Percentiles rank a stretch among this genome's conserved stretches.
Conservation (phyloP, 2,329 filamentous ascomycete species). For the Aspergillus sp. region DNA sequence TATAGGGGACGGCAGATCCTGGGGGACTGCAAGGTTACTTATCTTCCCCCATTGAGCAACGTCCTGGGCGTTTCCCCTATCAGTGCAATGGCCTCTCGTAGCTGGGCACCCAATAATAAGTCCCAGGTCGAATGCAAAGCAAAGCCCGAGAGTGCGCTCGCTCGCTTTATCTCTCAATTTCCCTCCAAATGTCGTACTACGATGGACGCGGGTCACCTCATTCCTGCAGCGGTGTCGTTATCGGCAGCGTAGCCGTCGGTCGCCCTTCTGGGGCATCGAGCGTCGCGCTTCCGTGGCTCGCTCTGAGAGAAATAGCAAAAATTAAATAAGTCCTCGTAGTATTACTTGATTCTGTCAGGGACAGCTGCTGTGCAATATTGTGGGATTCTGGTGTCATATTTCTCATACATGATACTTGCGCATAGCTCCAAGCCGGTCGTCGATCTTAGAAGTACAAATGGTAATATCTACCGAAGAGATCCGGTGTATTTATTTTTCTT, state of each 20-base stretch:
- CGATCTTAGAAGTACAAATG: too few relatives aligned
- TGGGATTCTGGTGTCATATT: not conserved
- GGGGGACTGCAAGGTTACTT: slow-evolving; percentile 1
- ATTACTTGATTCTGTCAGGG: too few relatives aligned
- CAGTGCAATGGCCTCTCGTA: not conserved
- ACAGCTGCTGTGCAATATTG: not conserved
- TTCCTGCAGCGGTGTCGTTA: slow-evolving; percentile 14
- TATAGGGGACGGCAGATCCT: not conserved
- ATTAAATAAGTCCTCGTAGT: too few relatives aligned
- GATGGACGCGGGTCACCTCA: not conserved
- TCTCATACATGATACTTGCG: not conserved
- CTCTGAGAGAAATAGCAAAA: too few relatives aligned
- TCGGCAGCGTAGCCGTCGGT: not conserved
- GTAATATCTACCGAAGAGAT: too few relatives aligned
- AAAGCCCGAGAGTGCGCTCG: not conserved
- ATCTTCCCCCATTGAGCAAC: not conserved
- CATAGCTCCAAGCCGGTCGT: too few relatives aligned
- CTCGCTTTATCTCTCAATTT: not conserved
- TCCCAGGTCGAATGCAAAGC: not conserved
- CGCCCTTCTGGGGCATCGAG: not conserved
- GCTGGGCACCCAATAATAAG: not conserved
- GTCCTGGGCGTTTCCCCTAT: not conserved
- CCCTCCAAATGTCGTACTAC: not conserved
- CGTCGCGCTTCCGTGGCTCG: too few relatives aligned
- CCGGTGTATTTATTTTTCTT: too few relatives aligned